A percentile compares a stretch with the other conserved stretches of the same genome.
These are phyloP conservation scores for Atkinsonella hypoxylon DNA, from an alignment of 2,329 filamentous ascomycete genomes.

Conservation along the genomic window DNA sequence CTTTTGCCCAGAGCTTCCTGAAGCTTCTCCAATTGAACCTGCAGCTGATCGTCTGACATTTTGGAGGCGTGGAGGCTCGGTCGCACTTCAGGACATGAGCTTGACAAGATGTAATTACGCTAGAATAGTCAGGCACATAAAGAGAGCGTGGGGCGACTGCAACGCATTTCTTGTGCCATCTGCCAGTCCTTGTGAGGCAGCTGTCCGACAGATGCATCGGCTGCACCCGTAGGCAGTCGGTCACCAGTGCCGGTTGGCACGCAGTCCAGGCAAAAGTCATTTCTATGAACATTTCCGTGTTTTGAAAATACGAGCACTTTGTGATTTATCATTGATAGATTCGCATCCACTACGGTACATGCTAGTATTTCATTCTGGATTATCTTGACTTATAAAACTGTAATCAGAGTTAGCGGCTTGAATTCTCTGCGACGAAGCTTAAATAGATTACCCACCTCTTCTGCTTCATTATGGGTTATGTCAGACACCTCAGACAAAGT, in stretches of 20 bases:
- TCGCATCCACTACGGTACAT: background rate
- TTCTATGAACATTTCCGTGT: too few species aligned
- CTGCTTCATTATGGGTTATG: constrained; percentile 60
- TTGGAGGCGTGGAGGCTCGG: background rate
- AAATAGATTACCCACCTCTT: constrained; percentile 32
- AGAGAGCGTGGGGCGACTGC: background rate
- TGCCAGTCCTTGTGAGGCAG: background rate
- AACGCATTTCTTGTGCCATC: background rate
- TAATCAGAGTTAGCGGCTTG: constrained; percentile 13
- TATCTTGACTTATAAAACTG: constrained; percentile 27
- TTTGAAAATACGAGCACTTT: background rate
- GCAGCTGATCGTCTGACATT: constrained; percentile 6
- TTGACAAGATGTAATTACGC: background rate
- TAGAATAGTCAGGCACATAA: background rate
- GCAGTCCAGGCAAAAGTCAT: background rate
- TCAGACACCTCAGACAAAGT: constrained; percentile 50
- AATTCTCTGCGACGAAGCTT: background rate
- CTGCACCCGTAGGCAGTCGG: background rate
- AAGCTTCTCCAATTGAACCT: constrained; percentile 7
- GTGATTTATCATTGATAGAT: background rate
- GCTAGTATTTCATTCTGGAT: background rate
- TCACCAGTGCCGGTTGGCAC: background rate
- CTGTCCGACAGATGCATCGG: constrained; percentile 1
- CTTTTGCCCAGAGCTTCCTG: constrained; percentile 9
- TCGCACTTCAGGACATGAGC: background rate